Evolutionary conservation across 176 grass and related monocot species (phyloP).

Genomic region (Typha latifolia): DNA sequence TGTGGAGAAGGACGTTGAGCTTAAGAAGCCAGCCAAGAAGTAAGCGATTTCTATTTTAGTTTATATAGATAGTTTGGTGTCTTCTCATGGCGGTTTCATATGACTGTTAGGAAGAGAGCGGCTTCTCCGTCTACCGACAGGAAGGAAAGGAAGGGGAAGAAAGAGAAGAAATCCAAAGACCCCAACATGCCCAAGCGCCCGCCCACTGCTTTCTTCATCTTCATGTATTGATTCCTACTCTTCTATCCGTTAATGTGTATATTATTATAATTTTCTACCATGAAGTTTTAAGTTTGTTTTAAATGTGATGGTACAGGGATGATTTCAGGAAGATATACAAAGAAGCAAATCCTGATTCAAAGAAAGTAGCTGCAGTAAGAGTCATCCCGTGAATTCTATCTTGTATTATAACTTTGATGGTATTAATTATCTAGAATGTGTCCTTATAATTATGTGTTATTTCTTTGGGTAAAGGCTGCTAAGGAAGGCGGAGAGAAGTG

Average conservation of each 20-base stretch:
- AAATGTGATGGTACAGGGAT: slow-evolving; percentile 26
- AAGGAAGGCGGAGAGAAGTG: slow-evolving; percentile 88
- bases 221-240: slow-evolving; percentile 31
- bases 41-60: not conserved
- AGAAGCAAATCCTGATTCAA: slow-evolving; percentile 52
- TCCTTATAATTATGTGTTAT: not conserved
- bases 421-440: too few relatives aligned
- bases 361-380: slow-evolving; percentile 33
- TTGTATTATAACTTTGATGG: not conserved
- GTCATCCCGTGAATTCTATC: not conserved
- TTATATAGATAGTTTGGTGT: not conserved
- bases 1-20: slow-evolving; percentile 54
- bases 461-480: slow-evolving; percentile 22
- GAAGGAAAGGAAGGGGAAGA: slow-evolving; percentile 28
- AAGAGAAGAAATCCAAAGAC: slow-evolving; percentile 30
- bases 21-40: slow-evolving; percentile 33
- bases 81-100: not conserved
- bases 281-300: not conserved
- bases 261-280: not conserved
- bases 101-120: slow-evolving; percentile 32
- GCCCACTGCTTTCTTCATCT: slow-evolving; percentile 76
- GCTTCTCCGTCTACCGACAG: slow-evolving; percentile 2
- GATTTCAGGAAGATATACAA: slow-evolving; percentile 85
- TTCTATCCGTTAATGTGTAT: not conserved
- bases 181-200: slow-evolving; percentile 52